A percentile compares a stretch with the other conserved stretches of the same genome.
Conservation (phyloP, 108 stramenopile genomes). For the Cyclotella baltica region DNA sequence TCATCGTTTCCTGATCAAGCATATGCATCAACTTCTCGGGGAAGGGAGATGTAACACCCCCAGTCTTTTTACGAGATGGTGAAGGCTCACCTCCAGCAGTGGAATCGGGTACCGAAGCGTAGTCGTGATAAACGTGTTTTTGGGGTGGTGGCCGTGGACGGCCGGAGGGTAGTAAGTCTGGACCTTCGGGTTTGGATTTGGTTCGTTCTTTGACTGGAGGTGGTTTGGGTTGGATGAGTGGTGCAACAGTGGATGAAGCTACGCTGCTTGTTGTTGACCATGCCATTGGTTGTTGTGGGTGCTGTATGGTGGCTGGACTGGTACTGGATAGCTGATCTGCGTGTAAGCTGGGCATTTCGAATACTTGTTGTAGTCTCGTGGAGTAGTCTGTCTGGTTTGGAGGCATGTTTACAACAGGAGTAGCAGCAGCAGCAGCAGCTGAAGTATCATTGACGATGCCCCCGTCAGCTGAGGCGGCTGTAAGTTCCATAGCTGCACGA, state of each 20-base stretch:
- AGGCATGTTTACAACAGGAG: background rate
- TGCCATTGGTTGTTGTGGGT: background rate
- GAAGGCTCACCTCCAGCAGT: background rate
- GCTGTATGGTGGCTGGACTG: background rate
- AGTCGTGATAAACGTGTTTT: conserved; percentile 82
- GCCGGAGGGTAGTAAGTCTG: background rate
- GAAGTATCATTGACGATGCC: background rate
- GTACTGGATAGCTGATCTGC: background rate
- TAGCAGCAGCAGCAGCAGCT: background rate
- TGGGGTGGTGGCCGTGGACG: conserved; percentile 24
- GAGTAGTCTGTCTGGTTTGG: background rate
- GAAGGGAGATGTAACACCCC: conserved; percentile 86
- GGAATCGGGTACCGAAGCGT: conserved; percentile 64
- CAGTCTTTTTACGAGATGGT: conserved; percentile 75
- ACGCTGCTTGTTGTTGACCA: background rate
- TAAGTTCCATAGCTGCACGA: conserved; percentile 25
- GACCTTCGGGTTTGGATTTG: background rate
- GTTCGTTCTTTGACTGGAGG: too few relatives aligned
- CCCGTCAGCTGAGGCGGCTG: background rate
- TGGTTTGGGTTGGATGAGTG: background rate
- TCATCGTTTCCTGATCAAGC: conserved; percentile 62
- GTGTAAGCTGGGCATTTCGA: conserved; percentile 5
- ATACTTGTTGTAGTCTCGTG: background rate
- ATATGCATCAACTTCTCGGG: conserved; percentile 87
- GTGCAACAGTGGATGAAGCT: background rate